Evolutionary conservation across 208 protist species (phyloP).

Genomic region (Leishmania braziliensis): DNA sequence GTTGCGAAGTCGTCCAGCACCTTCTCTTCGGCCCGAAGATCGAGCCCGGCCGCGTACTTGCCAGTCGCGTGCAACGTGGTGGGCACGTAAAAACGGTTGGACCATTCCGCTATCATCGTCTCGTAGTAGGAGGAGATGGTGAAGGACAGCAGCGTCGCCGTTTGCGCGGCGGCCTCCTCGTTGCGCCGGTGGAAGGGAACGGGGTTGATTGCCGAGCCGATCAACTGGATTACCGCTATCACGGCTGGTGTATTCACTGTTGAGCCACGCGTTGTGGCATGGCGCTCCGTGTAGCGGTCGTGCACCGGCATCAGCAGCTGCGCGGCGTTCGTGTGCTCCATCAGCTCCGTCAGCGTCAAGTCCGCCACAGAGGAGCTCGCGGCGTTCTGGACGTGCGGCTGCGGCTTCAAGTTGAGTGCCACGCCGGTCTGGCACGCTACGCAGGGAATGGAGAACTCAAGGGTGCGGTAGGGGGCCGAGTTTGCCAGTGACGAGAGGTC

Average conservation of each 20-base stretch:
- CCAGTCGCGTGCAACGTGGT: constrained; percentile 53
- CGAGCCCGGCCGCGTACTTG: constrained; percentile 66
- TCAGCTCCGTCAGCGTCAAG: constrained; percentile 67
- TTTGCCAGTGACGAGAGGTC: constrained; percentile 60
- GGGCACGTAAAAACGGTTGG: constrained; percentile 85
- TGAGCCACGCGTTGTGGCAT: constrained; percentile 5
- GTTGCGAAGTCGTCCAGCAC: constrained; percentile 78
- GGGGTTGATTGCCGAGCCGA: constrained; percentile 72
- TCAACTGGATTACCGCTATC: constrained; percentile 81
- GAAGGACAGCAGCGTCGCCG: constrained; percentile 68
- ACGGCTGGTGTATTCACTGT: constrained; percentile 6
- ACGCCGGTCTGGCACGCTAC: constrained; percentile 76
- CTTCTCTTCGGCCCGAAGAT: constrained; percentile 80
- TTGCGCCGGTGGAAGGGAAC: constrained; percentile 83
- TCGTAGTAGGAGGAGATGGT: constrained; percentile 86
- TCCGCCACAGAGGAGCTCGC: constrained; percentile 8
- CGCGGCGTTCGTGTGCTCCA: constrained; percentile 71
- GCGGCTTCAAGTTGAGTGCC: constrained; percentile 79
- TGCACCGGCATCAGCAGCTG: constrained; percentile 84
- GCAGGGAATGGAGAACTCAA: constrained; percentile 73
- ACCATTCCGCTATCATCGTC: constrained; percentile 84
- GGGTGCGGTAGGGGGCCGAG: constrained; percentile 78
- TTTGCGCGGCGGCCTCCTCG: constrained; percentile 76
- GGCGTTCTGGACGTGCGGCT: constrained; percentile 3
- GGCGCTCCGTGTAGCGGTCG: constrained; percentile 52